A percentile compares a stretch with the other conserved stretches of the same genome.
These are phyloP conservation scores for Diversispora eburnea DNA, from an alignment of 192 early-diverging fungal genomes.

Conservation along the genomic window DNA sequence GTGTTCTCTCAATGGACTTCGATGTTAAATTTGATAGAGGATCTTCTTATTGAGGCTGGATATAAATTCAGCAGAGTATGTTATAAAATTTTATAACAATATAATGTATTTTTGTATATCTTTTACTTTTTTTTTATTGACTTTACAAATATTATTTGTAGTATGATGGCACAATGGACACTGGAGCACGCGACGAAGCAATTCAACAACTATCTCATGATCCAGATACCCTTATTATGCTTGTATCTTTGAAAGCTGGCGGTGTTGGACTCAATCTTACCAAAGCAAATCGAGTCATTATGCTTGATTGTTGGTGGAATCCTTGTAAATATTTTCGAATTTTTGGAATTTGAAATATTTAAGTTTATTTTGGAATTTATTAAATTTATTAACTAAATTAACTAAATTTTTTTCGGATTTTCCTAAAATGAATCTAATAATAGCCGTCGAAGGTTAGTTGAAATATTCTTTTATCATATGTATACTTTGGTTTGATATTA, in stretches of 20 bases:
- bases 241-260: constrained; percentile 68
- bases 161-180: constrained; percentile 45
- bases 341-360: too few relatives aligned
- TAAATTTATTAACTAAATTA: background rate
- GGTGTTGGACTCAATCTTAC: constrained; percentile 66
- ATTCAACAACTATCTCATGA: constrained; percentile 42
- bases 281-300: constrained; percentile 51
- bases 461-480: background rate
- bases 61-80: background rate
- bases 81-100: background rate
- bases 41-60: constrained; percentile 36
- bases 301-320: constrained; percentile 27
- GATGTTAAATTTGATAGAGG: constrained; percentile 50
- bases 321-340: background rate
- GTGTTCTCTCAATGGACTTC: constrained; percentile 58
- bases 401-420: background rate
- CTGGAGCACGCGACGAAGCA: constrained; percentile 36
- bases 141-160: background rate
- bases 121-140: background rate
- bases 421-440: background rate
- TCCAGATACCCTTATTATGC: constrained; percentile 42
- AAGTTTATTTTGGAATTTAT: background rate
- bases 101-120: background rate
- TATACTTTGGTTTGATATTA: background rate
- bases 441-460: background rate